A percentile compares a stretch with the other conserved stretches of the same genome.
Conservation (phyloP, 2,329 filamentous ascomycete genomes). For the Fusarium pseudograminearum region DNA sequence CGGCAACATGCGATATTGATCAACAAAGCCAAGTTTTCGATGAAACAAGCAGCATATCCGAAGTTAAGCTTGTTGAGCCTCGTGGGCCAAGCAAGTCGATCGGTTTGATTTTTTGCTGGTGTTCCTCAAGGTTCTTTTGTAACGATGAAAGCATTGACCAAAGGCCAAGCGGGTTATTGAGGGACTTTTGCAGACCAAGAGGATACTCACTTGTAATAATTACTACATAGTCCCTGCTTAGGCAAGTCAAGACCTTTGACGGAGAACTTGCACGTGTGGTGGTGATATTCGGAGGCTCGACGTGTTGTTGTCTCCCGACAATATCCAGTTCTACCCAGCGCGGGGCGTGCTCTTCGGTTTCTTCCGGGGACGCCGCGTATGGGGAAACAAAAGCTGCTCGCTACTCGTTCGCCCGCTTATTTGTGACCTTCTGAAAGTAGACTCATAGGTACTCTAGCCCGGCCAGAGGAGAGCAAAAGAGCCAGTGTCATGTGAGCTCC, state of each 20-base stretch:
- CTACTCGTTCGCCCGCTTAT: slow-evolving; percentile 7
- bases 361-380: slow-evolving; percentile 18
- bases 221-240: slow-evolving; percentile 25
- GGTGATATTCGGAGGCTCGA: slow-evolving; percentile 1
- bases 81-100: slow-evolving; percentile 26
- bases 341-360: slow-evolving; percentile 19
- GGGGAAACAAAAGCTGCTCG: slow-evolving; percentile 9
- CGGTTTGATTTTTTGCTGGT: slow-evolving; percentile 19
- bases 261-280: slow-evolving; percentile 19
- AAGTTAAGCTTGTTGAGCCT: slow-evolving; percentile 29
- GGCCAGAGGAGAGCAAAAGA: not conserved
- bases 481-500: slow-evolving; percentile 17
- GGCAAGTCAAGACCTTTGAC: slow-evolving; percentile 4
- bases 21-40: not conserved
- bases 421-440: slow-evolving; percentile 47
- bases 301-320: slow-evolving; percentile 23
- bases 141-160: slow-evolving; percentile 24
- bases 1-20: slow-evolving; percentile 12
- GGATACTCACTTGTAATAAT: slow-evolving; percentile 42
- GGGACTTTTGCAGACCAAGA: slow-evolving; percentile 41
- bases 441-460: not conserved
- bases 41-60: slow-evolving; percentile 14
- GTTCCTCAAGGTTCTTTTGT: slow-evolving; percentile 37
- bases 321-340: slow-evolving; percentile 9
- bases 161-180: slow-evolving; percentile 16